Evolutionary conservation across 805 yeast genomes (phyloP).

Genomic region (Saturnispora saitoi): DNA sequence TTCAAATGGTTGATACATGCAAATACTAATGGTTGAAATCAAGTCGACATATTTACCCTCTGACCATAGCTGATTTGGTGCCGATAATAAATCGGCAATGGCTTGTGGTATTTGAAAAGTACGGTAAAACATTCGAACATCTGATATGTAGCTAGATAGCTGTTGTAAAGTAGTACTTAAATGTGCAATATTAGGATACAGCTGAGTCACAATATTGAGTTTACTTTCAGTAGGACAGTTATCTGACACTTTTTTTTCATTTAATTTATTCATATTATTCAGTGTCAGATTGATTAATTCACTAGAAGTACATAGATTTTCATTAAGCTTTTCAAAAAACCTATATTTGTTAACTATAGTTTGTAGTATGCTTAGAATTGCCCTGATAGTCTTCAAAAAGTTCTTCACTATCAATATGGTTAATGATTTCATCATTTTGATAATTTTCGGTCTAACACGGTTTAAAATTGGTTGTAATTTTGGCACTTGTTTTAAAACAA

Average conservation of each 20-base stretch:
- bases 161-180: constrained; percentile 13
- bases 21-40: constrained; percentile 12
- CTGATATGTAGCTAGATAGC: constrained; percentile 28
- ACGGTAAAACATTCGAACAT: constrained; percentile 29
- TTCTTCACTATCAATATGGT: background rate
- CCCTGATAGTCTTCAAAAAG: background rate
- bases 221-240: background rate
- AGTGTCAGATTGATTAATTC: background rate
- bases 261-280: background rate
- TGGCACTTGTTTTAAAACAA: constrained; percentile 7
- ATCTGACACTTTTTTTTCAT: background rate
- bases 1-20: constrained; percentile 28
- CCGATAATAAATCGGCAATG: constrained; percentile 9
- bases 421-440: background rate
- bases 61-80: constrained; percentile 1
- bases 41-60: constrained; percentile 10
- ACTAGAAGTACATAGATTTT: background rate
- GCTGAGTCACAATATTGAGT: background rate
- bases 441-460: background rate
- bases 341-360: background rate
- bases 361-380: background rate
- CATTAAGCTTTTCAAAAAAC: background rate
- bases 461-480: background rate
- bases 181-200: background rate
- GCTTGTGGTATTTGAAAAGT: constrained; percentile 29